These are phyloP conservation scores for Coniophora puteana DNA, from an alignment of 1,284 basidiomycete species.

Conservation along the genomic window DNA sequence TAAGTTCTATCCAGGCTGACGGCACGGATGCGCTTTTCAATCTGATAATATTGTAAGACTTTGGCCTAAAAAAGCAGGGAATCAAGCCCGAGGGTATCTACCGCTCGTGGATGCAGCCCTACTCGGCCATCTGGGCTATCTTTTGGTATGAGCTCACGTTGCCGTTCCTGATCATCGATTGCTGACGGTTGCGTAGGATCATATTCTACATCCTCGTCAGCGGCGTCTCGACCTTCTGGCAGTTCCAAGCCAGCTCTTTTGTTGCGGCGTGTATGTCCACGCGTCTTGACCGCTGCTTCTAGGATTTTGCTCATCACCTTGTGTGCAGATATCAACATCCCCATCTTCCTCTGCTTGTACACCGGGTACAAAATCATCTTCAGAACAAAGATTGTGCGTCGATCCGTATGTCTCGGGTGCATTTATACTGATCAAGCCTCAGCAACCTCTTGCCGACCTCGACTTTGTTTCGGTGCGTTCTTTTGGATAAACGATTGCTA, in stretches of 20 bases:
- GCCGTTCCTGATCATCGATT: neutral
- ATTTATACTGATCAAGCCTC: no score
- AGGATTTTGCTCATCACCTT: no score
- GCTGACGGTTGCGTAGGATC: neutral
- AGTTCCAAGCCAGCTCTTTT: constrained; percentile 13
- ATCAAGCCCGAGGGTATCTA: constrained; percentile 15
- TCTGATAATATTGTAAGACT: constrained; percentile 7
- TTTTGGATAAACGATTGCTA: neutral
- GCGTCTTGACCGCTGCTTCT: no score
- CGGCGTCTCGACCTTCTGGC: constrained; percentile 12
- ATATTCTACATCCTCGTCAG: constrained; percentile 14
- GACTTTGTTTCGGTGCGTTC: constrained; percentile 3
- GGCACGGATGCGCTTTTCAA: neutral
- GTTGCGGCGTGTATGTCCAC: constrained; percentile 15
- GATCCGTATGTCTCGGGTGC: no score
- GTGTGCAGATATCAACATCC: constrained; percentile 53
- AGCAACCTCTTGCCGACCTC: constrained; percentile 2
- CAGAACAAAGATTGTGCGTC: constrained; percentile 48
- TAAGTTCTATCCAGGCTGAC: constrained; percentile 1
- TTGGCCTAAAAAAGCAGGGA: constrained; percentile 11
- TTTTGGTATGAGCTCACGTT: constrained; percentile 20
- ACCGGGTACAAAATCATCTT: constrained; percentile 56
- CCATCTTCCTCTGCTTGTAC: constrained; percentile 56
- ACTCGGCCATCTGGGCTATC: constrained; percentile 24
- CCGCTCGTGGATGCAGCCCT: constrained; percentile 24